Evolutionary conservation across 768 basidiomycete species (phyloP).

Genomic region (Ramaria rubella): DNA sequence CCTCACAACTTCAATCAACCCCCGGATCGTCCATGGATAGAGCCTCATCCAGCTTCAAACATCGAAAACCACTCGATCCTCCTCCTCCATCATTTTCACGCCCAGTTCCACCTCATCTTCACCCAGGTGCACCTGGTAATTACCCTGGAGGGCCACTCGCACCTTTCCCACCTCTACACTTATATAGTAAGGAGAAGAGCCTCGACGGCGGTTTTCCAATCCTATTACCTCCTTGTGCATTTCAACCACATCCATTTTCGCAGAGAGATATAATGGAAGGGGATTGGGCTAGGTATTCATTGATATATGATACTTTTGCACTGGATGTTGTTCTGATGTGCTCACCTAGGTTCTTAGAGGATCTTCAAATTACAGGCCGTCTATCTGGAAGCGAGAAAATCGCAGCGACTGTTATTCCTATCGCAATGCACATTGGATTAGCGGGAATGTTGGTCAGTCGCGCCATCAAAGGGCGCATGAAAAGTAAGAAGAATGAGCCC

Average conservation of each 20-base stretch:
- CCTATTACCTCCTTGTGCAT: conserved; percentile 34
- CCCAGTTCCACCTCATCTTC: not conserved
- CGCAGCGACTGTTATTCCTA: conserved; percentile 17
- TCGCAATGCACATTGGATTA: conserved; percentile 1
- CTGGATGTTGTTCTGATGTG: no score
- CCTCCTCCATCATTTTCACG: conserved; percentile 7
- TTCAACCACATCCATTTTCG: conserved; percentile 42
- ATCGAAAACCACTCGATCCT: conserved; percentile 6
- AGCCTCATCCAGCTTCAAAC: not conserved
- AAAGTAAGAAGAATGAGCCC: conserved; percentile 31
- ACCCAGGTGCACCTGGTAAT: not conserved
- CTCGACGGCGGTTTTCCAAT: conserved; percentile 40
- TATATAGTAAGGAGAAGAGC: conserved; percentile 26
- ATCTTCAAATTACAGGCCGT: conserved; percentile 28
- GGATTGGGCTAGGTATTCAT: conserved; percentile 42
- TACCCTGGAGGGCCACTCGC: not conserved
- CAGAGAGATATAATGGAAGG: conserved; percentile 42
- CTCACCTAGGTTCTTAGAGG: conserved; percentile 32
- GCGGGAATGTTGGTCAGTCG: conserved; percentile 15
- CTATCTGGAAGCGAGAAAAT: conserved; percentile 32
- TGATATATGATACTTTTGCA: not conserved
- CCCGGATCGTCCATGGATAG: not conserved
- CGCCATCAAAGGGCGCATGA: conserved; percentile 22
- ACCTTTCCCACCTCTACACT: conserved; percentile 27
- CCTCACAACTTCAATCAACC: not conserved